Conservation (phyloP, 768 basidiomycete species). For the Macrocybe gigantea region DNA sequence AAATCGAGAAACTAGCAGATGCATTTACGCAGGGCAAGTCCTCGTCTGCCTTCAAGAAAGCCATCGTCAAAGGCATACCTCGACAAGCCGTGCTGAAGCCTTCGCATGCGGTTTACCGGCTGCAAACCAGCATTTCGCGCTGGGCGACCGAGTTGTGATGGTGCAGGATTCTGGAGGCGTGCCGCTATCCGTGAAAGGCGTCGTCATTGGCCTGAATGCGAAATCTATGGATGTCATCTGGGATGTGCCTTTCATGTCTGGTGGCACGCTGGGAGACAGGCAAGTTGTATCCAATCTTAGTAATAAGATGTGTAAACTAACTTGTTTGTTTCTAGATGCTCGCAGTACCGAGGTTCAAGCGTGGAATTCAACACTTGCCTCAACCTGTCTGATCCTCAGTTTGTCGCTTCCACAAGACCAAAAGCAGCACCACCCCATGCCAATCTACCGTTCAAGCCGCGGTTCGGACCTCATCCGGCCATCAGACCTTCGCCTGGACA, state of each 20-base stretch:
- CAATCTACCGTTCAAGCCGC: conserved; percentile 56
- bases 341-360: conserved; percentile 85
- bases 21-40: conserved; percentile 55
- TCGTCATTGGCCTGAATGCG: conserved; percentile 83
- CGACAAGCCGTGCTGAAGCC: conserved; percentile 93
- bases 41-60: conserved; percentile 71
- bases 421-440: conserved; percentile 44
- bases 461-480: conserved; percentile 59
- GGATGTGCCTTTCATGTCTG: conserved; percentile 95
- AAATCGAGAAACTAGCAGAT: conserved; percentile 78
- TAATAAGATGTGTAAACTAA: conserved; percentile 3
- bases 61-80: conserved; percentile 90
- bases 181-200: conserved; percentile 86
- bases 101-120: conserved; percentile 78
- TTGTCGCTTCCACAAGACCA: conserved; percentile 68
- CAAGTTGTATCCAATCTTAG: conserved; percentile 21
- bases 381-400: conserved; percentile 85
- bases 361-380: conserved; percentile 85
- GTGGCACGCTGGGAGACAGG: conserved; percentile 81
- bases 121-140: conserved; percentile 81
- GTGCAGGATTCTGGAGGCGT: conserved; percentile 93
- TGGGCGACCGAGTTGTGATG: conserved; percentile 95
- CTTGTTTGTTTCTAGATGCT: conserved; percentile 52
- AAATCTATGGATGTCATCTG: conserved; percentile 93
- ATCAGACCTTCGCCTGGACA: conserved; percentile 53